Evolutionary conservation across 306 rosid species (phyloP).

Genomic region (Ochetophila trinervis): DNA sequence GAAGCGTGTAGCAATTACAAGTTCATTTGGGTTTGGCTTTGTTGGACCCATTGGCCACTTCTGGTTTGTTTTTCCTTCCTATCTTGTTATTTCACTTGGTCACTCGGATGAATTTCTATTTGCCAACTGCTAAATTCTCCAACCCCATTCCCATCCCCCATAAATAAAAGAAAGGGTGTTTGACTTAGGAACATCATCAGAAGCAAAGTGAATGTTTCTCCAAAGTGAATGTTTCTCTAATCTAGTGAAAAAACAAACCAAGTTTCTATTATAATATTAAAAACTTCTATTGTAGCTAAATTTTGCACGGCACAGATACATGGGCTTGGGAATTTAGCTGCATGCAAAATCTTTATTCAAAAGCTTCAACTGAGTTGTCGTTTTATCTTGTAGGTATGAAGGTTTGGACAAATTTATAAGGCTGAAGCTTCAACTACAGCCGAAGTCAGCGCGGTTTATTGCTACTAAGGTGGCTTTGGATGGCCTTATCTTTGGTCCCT

Average conservation of each 20-base stretch:
- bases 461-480: conserved; percentile 75
- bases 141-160: too few species aligned
- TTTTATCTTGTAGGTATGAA: conserved; percentile 60
- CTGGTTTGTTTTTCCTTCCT: conserved; percentile 48
- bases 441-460: conserved; percentile 68
- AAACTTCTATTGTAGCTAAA: background rate
- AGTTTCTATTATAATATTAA: too few species aligned
- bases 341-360: background rate
- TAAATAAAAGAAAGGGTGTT: too few species aligned
- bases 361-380: background rate
- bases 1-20: conserved; percentile 75
- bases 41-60: conserved; percentile 91
- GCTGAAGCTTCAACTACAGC: conserved; percentile 49
- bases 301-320: background rate
- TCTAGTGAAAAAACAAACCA: too few species aligned
- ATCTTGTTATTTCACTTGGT: conserved; percentile 9
- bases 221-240: too few species aligned
- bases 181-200: too few species aligned
- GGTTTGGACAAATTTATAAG: conserved; percentile 73
- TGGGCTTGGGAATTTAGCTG: too few species aligned
- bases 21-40: conserved; percentile 70
- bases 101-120: conserved; percentile 17
- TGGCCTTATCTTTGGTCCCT: conserved; percentile 68
- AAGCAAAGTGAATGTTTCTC: too few species aligned
- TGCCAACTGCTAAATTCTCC: background rate